Evolutionary conservation across 2,329 filamentous ascomycete species (phyloP).

Genomic region (Simplicillium sp.): DNA sequence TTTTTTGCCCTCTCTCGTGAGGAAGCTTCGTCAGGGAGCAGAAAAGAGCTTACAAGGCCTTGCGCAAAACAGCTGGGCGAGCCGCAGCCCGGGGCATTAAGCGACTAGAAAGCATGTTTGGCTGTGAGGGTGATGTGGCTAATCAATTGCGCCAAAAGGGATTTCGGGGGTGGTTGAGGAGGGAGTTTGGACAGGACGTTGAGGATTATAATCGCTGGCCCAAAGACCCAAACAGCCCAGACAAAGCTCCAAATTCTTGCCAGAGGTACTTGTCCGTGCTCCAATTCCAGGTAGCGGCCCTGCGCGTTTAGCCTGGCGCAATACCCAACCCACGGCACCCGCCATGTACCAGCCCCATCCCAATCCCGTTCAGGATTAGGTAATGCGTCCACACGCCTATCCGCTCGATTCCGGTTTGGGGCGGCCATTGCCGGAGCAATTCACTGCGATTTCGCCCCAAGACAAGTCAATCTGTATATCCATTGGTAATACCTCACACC

Average conservation of each 20-base stretch:
- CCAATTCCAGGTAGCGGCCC: too few species aligned
- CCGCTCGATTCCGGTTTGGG: slow-evolving; percentile 10
- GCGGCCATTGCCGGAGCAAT: slow-evolving; percentile 8
- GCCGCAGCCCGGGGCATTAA: slow-evolving; percentile 49
- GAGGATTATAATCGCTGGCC: too few species aligned
- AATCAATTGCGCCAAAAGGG: slow-evolving; percentile 14
- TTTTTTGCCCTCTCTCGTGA: neutral
- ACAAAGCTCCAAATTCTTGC: too few species aligned
- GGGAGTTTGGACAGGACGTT: too few species aligned
- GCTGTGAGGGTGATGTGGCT: slow-evolving; percentile 12
- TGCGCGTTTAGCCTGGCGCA: too few species aligned
- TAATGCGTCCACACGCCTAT: slow-evolving; percentile 3
- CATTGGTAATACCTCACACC: too few species aligned
- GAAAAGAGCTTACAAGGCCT: slow-evolving; percentile 36
- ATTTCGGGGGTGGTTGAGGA: slow-evolving; percentile 3
- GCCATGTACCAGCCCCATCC: too few species aligned
- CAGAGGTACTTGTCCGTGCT: too few species aligned
- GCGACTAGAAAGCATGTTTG: slow-evolving; percentile 50
- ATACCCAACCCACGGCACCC: too few species aligned
- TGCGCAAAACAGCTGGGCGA: slow-evolving; percentile 44
- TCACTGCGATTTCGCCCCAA: neutral
- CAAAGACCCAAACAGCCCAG: too few species aligned
- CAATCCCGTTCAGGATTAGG: neutral
- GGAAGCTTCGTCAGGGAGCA: neutral
- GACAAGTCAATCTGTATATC: too few species aligned